A percentile compares a stretch with the other conserved stretches of the same genome.
Conservation (phyloP, 371 early-diverging fungal species). For the Mucor circinelloides region DNA sequence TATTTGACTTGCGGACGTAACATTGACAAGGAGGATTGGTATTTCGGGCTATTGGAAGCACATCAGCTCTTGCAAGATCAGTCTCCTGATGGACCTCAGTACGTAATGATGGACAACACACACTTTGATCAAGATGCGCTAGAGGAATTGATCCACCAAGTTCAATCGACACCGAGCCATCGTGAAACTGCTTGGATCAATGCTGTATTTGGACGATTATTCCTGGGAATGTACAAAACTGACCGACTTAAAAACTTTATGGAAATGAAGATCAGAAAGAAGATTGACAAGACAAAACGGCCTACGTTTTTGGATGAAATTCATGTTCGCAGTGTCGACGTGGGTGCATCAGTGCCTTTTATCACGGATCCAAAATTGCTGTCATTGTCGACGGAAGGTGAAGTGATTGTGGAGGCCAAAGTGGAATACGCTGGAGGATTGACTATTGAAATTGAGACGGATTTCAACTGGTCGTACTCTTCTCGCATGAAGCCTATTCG, state of each 20-base stretch:
- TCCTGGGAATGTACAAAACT: constrained; percentile 72
- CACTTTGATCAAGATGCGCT: constrained; percentile 56
- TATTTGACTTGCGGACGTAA: constrained; percentile 60
- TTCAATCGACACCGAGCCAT: constrained; percentile 58
- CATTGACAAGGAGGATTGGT: constrained; percentile 93
- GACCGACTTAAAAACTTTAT: constrained; percentile 60
- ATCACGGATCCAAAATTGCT: constrained; percentile 77
- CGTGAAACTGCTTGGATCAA: constrained; percentile 82
- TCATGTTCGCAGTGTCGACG: constrained; percentile 69
- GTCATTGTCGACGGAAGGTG: constrained; percentile 68
- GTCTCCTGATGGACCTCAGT: constrained; percentile 18
- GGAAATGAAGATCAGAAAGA: constrained; percentile 66
- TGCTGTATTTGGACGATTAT: constrained; percentile 81
- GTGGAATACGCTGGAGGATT: constrained; percentile 81
- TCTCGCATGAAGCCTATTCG: constrained; percentile 66
- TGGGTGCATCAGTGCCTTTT: constrained; percentile 81
- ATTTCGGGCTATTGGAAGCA: constrained; percentile 58
- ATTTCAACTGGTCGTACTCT: constrained; percentile 45
- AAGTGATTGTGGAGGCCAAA: constrained; percentile 72
- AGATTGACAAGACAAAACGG: constrained; percentile 66
- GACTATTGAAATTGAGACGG: constrained; percentile 72
- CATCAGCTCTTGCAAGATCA: constrained; percentile 28
- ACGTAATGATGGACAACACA: constrained; percentile 46
- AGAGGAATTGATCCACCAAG: constrained; percentile 45
- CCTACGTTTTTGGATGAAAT: constrained; percentile 82